A percentile compares a stretch with the other conserved stretches of the same genome.
These are phyloP conservation scores for Tagetes patula DNA, from an alignment of 129 eudicot species.

Conservation along the genomic window DNA sequence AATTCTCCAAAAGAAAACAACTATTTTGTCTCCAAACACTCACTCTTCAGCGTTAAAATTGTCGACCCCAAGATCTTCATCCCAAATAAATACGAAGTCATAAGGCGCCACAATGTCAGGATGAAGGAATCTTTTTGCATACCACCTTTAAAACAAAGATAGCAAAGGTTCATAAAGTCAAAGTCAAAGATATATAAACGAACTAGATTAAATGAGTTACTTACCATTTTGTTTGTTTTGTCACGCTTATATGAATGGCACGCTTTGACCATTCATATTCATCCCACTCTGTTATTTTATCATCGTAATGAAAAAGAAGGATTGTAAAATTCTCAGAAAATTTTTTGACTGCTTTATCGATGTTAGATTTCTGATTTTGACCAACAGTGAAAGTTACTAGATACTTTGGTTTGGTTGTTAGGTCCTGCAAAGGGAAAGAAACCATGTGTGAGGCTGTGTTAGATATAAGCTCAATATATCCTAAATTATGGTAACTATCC, in stretches of 20 bases:
- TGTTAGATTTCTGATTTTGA: slow-evolving; percentile 56
- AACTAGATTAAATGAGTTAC: slow-evolving; percentile 10
- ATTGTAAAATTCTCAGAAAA: slow-evolving; percentile 82
- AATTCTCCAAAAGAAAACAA: background rate
- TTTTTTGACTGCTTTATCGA: slow-evolving; percentile 73
- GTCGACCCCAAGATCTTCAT: slow-evolving; percentile 94
- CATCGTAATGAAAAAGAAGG: slow-evolving; percentile 87
- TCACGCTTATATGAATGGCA: slow-evolving; percentile 78
- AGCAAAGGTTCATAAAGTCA: background rate
- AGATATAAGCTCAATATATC: background rate
- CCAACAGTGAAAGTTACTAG: slow-evolving; percentile 89
- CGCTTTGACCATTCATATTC: slow-evolving; percentile 88
- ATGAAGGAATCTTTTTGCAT: slow-evolving; percentile 88
- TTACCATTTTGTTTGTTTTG: slow-evolving; percentile 89
- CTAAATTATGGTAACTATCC: background rate
- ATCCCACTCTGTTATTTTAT: slow-evolving; percentile 86
- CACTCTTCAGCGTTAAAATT: slow-evolving; percentile 87
- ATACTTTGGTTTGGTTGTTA: slow-evolving; percentile 61
- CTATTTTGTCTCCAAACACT: slow-evolving; percentile 30
- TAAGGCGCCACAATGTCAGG: slow-evolving; percentile 90
- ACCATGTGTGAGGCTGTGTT: background rate
- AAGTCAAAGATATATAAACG: background rate
- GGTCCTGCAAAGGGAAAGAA: slow-evolving; percentile 57
- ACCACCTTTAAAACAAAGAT: slow-evolving; percentile 66
- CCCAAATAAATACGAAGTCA: slow-evolving; percentile 94